A percentile compares a stretch with the other conserved stretches of the same genome.
Conservation (phyloP, 768 basidiomycete genomes). For the Phanerochaete carnosa region DNA sequence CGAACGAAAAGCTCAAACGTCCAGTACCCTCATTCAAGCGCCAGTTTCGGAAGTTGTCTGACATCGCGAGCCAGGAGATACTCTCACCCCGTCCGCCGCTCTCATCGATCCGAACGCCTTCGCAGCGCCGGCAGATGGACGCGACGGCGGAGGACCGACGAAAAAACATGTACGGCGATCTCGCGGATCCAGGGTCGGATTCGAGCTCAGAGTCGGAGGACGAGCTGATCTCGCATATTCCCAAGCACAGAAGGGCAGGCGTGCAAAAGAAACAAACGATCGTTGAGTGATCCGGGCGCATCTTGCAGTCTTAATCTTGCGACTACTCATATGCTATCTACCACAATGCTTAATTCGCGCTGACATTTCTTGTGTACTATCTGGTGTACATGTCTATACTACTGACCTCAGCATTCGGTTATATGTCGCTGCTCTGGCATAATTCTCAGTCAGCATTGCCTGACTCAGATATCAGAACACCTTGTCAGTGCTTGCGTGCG, state of each 20-base stretch:
- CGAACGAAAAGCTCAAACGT: slow-evolving; percentile 23
- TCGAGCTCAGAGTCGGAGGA: slow-evolving; percentile 20
- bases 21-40: slow-evolving; percentile 19
- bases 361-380: neutral
- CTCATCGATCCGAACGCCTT: neutral
- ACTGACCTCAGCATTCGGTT: neutral
- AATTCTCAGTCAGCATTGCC: too few relatives aligned
- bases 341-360: neutral
- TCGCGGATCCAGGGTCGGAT: slow-evolving; percentile 24
- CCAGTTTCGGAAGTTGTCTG: slow-evolving; percentile 47
- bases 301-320: neutral
- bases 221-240: slow-evolving; percentile 54
- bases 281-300: neutral
- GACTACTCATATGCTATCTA: neutral
- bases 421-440: too few relatives aligned
- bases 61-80: slow-evolving; percentile 39
- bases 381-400: neutral
- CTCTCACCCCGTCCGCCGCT: slow-evolving; percentile 26
- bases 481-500: too few relatives aligned
- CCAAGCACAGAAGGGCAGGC: slow-evolving; percentile 54
- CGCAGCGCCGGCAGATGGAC: neutral
- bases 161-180: slow-evolving; percentile 11
- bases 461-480: too few relatives aligned
- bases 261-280: slow-evolving; percentile 25
- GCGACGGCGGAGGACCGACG: neutral